Evolutionary conservation across 768 basidiomycete genomes (phyloP).

Genomic region (Rhodotorula taiwanensis): DNA sequence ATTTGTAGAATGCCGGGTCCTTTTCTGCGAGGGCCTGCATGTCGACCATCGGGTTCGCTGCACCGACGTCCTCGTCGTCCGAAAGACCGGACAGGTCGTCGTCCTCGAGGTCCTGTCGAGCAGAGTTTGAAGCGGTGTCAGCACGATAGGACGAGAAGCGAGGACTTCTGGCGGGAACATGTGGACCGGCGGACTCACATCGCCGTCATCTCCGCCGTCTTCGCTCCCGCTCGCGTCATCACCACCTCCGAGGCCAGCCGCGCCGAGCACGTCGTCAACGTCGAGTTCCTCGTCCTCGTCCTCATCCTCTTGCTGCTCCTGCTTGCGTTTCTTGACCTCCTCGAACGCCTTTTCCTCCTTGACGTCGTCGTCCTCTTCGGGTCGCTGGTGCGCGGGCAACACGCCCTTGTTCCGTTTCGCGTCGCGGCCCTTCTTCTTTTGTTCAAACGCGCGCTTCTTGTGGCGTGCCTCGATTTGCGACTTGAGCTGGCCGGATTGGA

Average conservation of each 20-base stretch:
- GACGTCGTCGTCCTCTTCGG: constrained; percentile 37
- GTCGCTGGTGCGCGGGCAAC: constrained; percentile 16
- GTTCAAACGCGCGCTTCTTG: constrained; percentile 68
- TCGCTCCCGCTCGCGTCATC: not conserved
- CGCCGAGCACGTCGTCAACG: constrained; percentile 24
- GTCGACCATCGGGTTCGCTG: constrained; percentile 66
- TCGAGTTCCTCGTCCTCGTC: constrained; percentile 37
- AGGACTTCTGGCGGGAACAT: constrained; percentile 51
- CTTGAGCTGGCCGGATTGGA: constrained; percentile 77
- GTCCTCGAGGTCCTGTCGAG: constrained; percentile 27
- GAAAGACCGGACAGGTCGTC: constrained; percentile 33
- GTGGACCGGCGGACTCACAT: constrained; percentile 56
- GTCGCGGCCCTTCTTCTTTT: constrained; percentile 61
- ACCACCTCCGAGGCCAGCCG: constrained; percentile 38
- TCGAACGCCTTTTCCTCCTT: constrained; percentile 41
- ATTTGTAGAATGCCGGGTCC: constrained; percentile 99
- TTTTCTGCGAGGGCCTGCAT: constrained; percentile 84
- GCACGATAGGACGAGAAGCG: no score
- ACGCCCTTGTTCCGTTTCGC: constrained; percentile 42
- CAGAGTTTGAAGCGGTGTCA: not conserved
- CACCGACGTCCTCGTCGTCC: constrained; percentile 57
- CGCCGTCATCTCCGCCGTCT: constrained; percentile 26
- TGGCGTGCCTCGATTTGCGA: constrained; percentile 76
- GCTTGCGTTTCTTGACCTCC: constrained; percentile 22
- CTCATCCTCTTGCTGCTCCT: constrained; percentile 8